Evolutionary conservation across 257 asterid genomes (phyloP), one percentile per base, ranked within the genome.

Genomic region (Solanum tarijense): DNA sequence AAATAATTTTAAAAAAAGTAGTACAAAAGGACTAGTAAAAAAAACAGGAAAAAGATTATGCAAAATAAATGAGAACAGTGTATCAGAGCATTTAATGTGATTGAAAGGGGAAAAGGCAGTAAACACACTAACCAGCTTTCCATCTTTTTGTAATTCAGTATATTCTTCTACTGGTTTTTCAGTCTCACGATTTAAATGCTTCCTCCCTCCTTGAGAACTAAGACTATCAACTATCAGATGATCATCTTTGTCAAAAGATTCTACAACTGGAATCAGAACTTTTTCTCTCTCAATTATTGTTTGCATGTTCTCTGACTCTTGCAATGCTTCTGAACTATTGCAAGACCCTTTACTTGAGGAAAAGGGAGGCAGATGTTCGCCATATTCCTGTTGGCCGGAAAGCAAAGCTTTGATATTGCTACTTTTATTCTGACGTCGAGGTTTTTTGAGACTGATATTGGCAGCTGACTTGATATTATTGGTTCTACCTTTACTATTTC

Each of bases 121-220:
- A 34, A 36, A 75, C 66, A 89, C 48, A 90, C 99, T 94, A 91
- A 96, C 99, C 88, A 88, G 91, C 87, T 94, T 92, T 84, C 89
- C 91, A 87, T 88, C 89, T 88, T 90, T 88, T 41, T 89, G 92
- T 81, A 89, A 84, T 90, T 88, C 88, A 68, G 86, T 87, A 86
- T 29, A 88, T 88, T 78, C 89, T 88, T 89, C 86, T 58, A 58
- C 68, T 72, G 86, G 87, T 29, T 79, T n/a, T 86, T 82, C 84
- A 39, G 86, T 88, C 65, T 75, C 87, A 73, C 89, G 85, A 84
- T 88, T 74, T 86, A 84, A 34, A 86, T 65, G 89, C 72, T 90
- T 85, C 41, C 65, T 89, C 89, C 88, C 91, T 82, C 90, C 92
- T 46, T 43, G 89, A 58, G 75, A 72, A 43, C 84, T 83, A 83